Evolutionary conservation across 768 basidiomycete species (phyloP).

Genomic region (Russula brevipes): DNA sequence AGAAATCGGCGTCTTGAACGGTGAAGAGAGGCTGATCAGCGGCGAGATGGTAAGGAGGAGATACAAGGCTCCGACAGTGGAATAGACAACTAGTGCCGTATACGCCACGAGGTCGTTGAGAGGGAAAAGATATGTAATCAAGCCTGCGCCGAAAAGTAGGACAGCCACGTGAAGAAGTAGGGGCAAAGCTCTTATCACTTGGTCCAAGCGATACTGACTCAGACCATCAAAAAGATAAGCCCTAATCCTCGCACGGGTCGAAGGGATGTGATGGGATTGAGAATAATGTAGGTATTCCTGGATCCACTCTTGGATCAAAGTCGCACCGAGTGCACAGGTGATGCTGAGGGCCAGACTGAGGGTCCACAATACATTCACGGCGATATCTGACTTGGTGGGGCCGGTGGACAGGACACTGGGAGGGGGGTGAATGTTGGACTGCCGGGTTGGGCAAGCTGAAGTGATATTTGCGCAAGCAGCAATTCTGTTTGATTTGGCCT

Average conservation of each 20-base stretch:
- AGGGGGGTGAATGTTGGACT: not conserved
- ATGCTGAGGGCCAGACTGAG: constrained; percentile 17
- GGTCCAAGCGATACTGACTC: not conserved
- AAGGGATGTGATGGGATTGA: constrained; percentile 11
- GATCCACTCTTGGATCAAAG: constrained; percentile 16
- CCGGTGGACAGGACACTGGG: not conserved
- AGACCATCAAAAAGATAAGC: constrained; percentile 18
- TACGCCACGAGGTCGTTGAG: constrained; percentile 16
- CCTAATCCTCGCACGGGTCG: constrained; percentile 19
- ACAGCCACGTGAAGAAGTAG: constrained; percentile 21
- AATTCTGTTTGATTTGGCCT: constrained; percentile 2
- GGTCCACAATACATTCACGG: constrained; percentile 14
- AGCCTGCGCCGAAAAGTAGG: constrained; percentile 19
- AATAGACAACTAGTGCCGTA: constrained; percentile 1
- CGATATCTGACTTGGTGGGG: not conserved
- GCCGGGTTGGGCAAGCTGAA: not conserved
- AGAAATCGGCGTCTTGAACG: constrained; percentile 22
- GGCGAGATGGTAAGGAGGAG: constrained; percentile 15
- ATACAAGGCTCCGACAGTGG: constrained; percentile 1
- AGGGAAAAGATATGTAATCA: constrained; percentile 15
- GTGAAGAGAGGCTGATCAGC: constrained; percentile 13
- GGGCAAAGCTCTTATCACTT: constrained; percentile 10
- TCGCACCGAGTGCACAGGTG: constrained; percentile 8
- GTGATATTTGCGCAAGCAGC: constrained; percentile 9
- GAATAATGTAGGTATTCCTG: constrained; percentile 11